These are phyloP conservation scores for Hyphodiscus hymeniophilus DNA, from an alignment of 495 filamentous ascomycete species.

Conservation along the genomic window DNA sequence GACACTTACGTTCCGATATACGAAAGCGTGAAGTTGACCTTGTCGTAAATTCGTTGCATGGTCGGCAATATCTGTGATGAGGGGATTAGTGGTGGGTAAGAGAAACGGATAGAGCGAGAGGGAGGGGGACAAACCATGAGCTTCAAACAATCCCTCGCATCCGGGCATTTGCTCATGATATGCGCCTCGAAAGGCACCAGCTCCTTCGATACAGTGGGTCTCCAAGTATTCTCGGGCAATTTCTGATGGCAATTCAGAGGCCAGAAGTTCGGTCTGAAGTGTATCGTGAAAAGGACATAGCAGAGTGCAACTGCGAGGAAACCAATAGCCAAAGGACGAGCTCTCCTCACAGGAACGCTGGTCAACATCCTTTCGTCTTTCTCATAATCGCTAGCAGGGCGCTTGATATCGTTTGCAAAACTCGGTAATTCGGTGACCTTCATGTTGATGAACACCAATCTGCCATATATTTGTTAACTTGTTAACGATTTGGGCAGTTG, in stretches of 20 bases:
- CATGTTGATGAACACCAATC: conserved; percentile 13
- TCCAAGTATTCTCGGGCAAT: background rate
- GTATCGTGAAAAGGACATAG: conserved; percentile 11
- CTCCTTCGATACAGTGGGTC: background rate
- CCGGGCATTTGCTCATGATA: conserved; percentile 94
- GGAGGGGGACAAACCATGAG: no score
- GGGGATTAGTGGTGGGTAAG: background rate
- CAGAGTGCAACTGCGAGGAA: conserved; percentile 14
- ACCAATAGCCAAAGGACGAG: conserved; percentile 7
- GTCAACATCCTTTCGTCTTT: conserved; percentile 6
- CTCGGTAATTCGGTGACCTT: conserved; percentile 1
- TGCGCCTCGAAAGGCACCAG: conserved; percentile 77
- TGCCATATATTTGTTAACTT: no score
- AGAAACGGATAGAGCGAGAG: background rate
- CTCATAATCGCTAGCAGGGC: conserved; percentile 6
- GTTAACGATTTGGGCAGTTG: no score
- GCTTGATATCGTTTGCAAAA: conserved; percentile 4
- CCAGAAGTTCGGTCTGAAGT: background rate
- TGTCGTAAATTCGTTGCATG: conserved; percentile 71
- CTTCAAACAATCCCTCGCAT: conserved; percentile 43
- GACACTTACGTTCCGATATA: conserved; percentile 70
- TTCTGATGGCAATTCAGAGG: background rate
- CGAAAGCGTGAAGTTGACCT: conserved; percentile 84
- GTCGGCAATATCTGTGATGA: no score
- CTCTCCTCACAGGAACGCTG: conserved; percentile 4